phyloP scores from a whole-genome alignment of 2,329 filamentous ascomycete genomes.

The Ophiocordyceps robertsii region DNA sequence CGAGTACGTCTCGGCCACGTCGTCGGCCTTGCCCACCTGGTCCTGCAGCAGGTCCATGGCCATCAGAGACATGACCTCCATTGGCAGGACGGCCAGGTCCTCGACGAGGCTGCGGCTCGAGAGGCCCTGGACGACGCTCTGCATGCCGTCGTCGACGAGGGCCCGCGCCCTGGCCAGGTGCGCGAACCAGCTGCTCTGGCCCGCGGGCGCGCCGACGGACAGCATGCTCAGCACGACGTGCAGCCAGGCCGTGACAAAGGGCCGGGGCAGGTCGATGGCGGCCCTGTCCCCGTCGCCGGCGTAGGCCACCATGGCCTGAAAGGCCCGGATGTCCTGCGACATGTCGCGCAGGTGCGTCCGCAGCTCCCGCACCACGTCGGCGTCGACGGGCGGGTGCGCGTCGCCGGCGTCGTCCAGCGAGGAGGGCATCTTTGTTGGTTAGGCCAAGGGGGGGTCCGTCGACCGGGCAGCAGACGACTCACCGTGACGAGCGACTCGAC shows the following conservation, averaged over 20 bases:
- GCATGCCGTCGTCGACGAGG: constrained; percentile 21
- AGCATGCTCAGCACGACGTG: constrained; percentile 25
- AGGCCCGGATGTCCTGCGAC: constrained; percentile 12
- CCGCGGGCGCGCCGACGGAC: constrained; percentile 8
- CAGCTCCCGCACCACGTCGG: constrained; percentile 1
- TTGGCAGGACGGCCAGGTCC: constrained; percentile 24
- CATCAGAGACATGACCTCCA: constrained; percentile 28
- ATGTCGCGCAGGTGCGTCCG: constrained; percentile 8
- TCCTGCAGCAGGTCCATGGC: constrained; percentile 24
- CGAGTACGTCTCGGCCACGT: constrained; percentile 27
- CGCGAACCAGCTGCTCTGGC: constrained; percentile 9
- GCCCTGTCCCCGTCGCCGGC: constrained; percentile 13
- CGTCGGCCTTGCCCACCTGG: constrained; percentile 20
- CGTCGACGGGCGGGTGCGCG: background rate
- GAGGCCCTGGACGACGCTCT: constrained; percentile 20
- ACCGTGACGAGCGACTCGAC: constrained; percentile 16
- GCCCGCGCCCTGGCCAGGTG: constrained; percentile 16
- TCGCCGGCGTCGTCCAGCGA: constrained; percentile 3
- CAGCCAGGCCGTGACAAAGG: constrained; percentile 27
- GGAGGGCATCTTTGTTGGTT: constrained; percentile 3
- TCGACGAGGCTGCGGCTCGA: constrained; percentile 18
- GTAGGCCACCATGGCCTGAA: constrained; percentile 15
- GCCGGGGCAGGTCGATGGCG: constrained; percentile 19
- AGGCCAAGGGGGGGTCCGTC: too few relatives aligned
- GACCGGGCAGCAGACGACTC: too few relatives aligned